phyloP scores from a whole-genome alignment of 2,329 filamentous ascomycete genomes.

The Macrophomina tecta region DNA sequence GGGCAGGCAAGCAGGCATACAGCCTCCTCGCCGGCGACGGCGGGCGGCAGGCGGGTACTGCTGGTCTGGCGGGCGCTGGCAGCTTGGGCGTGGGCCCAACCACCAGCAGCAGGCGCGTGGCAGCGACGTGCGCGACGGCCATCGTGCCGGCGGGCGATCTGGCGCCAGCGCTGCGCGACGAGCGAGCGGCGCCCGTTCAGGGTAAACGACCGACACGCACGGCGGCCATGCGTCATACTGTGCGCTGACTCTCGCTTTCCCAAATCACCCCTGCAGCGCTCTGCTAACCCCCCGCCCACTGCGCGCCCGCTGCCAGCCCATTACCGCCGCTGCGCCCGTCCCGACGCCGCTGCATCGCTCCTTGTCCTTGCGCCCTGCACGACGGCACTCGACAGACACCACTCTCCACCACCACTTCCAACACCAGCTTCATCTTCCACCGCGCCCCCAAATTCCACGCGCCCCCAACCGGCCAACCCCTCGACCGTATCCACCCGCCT shows the following conservation, averaged over 20 bases:
- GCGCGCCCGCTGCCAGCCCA: slow-evolving; percentile 10
- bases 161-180: neutral
- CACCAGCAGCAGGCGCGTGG: neutral
- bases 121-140: neutral
- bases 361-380: slow-evolving; percentile 24
- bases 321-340: slow-evolving; percentile 13
- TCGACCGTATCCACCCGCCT: slow-evolving; percentile 6
- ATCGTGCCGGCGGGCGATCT: slow-evolving; percentile 4
- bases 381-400: slow-evolving; percentile 1
- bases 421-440: slow-evolving; percentile 18
- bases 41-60: neutral
- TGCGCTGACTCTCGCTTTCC: slow-evolving; percentile 10
- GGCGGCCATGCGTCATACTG: slow-evolving; percentile 1
- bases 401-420: slow-evolving; percentile 11
- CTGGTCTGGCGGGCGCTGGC: neutral
- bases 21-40: neutral
- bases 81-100: neutral
- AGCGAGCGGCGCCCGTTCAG: neutral
- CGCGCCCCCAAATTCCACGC: slow-evolving; percentile 14
- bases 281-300: slow-evolving; percentile 8
- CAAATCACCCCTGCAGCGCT: slow-evolving; percentile 7
- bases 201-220: neutral
- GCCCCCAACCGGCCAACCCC: slow-evolving; percentile 8
- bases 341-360: slow-evolving; percentile 21
- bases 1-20: neutral